Evolutionary conservation across 2,329 filamentous ascomycete genomes (phyloP).

Genomic region (Hirsutella rhossiliensis): DNA sequence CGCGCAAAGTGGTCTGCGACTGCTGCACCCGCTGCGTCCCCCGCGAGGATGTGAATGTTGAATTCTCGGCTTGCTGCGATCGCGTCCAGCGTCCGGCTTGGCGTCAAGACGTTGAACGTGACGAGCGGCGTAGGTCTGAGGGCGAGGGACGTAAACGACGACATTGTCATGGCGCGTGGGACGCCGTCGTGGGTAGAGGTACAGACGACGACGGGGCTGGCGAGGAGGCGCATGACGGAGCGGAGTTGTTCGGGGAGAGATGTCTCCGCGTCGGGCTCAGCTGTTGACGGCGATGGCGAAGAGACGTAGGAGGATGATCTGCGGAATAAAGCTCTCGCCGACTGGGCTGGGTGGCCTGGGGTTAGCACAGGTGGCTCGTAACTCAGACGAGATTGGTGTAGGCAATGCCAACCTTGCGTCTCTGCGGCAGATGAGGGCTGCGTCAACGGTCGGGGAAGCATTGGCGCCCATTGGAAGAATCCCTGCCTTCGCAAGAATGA

Average conservation of each 20-base stretch:
- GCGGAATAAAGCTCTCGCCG: neutral
- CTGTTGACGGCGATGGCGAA: constrained; percentile 14
- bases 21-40: constrained; percentile 31
- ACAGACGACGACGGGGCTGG: constrained; percentile 43
- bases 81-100: constrained; percentile 42
- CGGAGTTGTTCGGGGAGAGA: constrained; percentile 35
- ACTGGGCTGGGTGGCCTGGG: neutral
- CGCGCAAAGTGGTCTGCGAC: constrained; percentile 40
- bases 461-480: neutral
- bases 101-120: constrained; percentile 44
- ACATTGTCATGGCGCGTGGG: constrained; percentile 45
- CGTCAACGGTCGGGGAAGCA: neutral
- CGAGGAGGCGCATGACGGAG: constrained; percentile 39
- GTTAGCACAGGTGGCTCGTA: neutral
- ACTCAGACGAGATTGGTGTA: neutral
- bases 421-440: neutral
- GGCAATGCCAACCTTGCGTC: neutral
- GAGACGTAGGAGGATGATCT: neutral
- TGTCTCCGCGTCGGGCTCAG: constrained; percentile 18
- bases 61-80: constrained; percentile 31
- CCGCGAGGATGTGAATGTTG: constrained; percentile 42
- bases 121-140: constrained; percentile 38
- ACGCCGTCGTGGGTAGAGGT: constrained; percentile 27
- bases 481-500: neutral
- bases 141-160: constrained; percentile 44